These are phyloP conservation scores for Excoecaria agallocha DNA, from an alignment of 345 rosid species.

Conservation along the genomic window DNA sequence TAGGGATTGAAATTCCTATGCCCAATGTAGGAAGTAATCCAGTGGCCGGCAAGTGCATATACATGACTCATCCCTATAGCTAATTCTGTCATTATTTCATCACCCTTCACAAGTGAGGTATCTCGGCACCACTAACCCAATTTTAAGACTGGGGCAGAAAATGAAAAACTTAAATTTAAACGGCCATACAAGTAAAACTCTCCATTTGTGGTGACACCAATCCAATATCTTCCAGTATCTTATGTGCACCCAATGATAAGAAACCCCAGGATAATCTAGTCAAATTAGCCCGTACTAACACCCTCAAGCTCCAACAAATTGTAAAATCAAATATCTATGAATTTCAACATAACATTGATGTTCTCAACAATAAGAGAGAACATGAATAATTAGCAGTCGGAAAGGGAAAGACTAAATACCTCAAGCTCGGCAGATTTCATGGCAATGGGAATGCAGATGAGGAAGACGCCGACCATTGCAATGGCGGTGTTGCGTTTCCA, in stretches of 20 bases:
- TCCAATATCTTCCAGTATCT: background rate
- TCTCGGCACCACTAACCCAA: background rate
- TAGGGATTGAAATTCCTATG: too few relatives aligned
- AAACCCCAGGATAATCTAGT: background rate
- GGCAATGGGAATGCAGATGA: conserved; percentile 88
- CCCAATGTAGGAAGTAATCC: too few relatives aligned
- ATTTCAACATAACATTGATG: background rate
- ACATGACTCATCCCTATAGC: too few relatives aligned
- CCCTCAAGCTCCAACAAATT: background rate
- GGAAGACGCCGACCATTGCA: conserved; percentile 80
- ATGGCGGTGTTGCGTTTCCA: conserved; percentile 98
- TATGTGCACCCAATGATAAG: background rate
- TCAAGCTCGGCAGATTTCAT: conserved; percentile 91
- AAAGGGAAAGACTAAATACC: conserved; percentile 35
- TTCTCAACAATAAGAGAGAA: background rate
- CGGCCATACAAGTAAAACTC: too few relatives aligned
- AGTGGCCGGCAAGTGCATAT: too few relatives aligned
- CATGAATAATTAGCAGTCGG: background rate
- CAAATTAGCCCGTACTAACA: background rate
- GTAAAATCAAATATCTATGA: background rate
- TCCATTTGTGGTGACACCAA: background rate
- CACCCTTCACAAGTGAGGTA: background rate
- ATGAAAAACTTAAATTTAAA: background rate
- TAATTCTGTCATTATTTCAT: too few relatives aligned
- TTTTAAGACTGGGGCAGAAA: background rate